phyloP scores from a whole-genome alignment of 1,284 basidiomycete genomes.

The Heterobasidion annosum region DNA sequence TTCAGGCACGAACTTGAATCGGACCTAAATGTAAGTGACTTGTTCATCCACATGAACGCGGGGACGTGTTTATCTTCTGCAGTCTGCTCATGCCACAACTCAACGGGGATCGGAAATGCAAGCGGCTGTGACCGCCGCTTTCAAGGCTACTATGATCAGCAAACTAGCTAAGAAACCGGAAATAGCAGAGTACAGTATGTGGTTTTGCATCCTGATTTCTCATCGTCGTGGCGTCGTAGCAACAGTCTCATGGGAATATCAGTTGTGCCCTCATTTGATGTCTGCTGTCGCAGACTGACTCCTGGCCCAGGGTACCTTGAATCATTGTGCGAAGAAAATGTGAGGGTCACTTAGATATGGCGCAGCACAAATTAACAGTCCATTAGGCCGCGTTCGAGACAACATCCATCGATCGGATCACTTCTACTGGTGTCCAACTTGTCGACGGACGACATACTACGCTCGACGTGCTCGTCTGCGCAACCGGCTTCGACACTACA shows the following conservation, averaged over 20 bases:
- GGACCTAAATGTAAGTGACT: slow-evolving; percentile 38
- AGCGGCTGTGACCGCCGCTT: slow-evolving; percentile 25
- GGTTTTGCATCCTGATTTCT: background rate
- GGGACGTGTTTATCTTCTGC: background rate
- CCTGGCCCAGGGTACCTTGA: slow-evolving; percentile 37
- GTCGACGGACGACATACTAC: slow-evolving; percentile 36
- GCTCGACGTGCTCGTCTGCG: slow-evolving; percentile 49
- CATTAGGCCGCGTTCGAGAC: slow-evolving; percentile 40
- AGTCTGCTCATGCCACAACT: slow-evolving; percentile 39
- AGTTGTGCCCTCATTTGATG: slow-evolving; percentile 6
- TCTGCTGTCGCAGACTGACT: slow-evolving; percentile 36
- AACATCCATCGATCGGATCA: slow-evolving; percentile 33
- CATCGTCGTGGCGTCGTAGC: background rate
- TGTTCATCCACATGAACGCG: background rate
- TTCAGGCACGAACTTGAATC: slow-evolving; percentile 43
- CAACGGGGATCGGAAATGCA: slow-evolving; percentile 35
- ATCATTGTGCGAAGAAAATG: slow-evolving; percentile 50
- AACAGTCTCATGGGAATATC: background rate
- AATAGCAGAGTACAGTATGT: slow-evolving; percentile 47
- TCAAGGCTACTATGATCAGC: slow-evolving; percentile 38
- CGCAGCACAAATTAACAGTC: background rate
- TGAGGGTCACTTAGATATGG: slow-evolving; percentile 12
- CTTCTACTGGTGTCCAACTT: slow-evolving; percentile 40
- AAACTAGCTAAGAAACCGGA: slow-evolving; percentile 47
- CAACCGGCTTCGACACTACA: slow-evolving; percentile 46